Evolutionary conservation across 2,329 filamentous ascomycete genomes (phyloP).

Genomic region (Colletotrichum eleusines): DNA sequence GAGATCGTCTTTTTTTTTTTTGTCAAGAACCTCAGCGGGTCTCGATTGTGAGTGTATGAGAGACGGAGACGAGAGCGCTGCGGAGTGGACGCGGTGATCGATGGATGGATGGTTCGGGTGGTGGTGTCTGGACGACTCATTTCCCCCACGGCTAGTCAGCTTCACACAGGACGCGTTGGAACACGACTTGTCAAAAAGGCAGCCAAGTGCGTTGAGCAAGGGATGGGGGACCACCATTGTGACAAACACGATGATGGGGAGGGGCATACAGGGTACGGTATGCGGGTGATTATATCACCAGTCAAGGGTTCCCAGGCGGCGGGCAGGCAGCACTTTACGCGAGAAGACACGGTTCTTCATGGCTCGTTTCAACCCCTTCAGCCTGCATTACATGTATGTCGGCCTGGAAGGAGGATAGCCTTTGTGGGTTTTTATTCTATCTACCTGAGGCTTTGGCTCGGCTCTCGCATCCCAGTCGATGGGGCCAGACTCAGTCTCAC

Average conservation of each 20-base stretch:
- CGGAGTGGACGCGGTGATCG: constrained; percentile 34
- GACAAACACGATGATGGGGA: background rate
- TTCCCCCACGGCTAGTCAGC: constrained; percentile 22
- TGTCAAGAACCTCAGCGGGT: constrained; percentile 37
- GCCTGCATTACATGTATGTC: constrained; percentile 4
- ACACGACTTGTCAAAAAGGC: constrained; percentile 8
- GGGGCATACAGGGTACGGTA: background rate
- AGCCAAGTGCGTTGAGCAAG: background rate
- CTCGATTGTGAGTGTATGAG: constrained; percentile 16
- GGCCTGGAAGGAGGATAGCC: constrained; percentile 11
- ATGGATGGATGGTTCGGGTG: constrained; percentile 17
- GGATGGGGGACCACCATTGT: background rate
- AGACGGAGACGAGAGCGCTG: constrained; percentile 26
- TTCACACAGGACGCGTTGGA: constrained; percentile 11
- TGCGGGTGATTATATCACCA: constrained; percentile 18
- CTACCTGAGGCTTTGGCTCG: constrained; percentile 5
- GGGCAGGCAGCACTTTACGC: constrained; percentile 40
- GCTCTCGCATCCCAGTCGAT: constrained; percentile 16
- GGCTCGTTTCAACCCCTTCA: constrained; percentile 39
- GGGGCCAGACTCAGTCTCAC: constrained; percentile 22
- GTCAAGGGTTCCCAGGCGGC: constrained; percentile 11
- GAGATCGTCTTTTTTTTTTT: constrained; percentile 13
- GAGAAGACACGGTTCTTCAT: constrained; percentile 30
- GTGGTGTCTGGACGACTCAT: constrained; percentile 30
- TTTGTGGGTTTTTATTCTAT: background rate